Base-by-base conservation (phyloP, 768 basidiomycete species). In the Pisolithus albus region DNA sequence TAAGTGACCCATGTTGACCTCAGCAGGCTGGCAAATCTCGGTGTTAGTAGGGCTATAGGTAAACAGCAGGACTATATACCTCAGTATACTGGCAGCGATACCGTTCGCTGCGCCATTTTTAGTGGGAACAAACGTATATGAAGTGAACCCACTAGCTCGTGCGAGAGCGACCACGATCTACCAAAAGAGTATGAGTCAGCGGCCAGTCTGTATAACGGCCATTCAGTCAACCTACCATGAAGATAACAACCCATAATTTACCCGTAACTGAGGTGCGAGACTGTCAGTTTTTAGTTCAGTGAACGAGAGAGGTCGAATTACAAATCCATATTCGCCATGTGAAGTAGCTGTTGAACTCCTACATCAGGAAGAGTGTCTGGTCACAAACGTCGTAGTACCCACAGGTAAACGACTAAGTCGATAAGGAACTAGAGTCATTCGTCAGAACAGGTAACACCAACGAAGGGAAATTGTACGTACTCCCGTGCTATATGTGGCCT, bases 251-350 rank as follows among this genome's bases (percentile, higher is more conserved):
- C 39, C 41, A 49, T 18, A 13, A 15, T 23, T 44, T 48, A 23
- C 34, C 10, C 8, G 43, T 44, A 28, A 53, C 52, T 53, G 26
- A 9, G 18, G 13, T 4, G 34, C 16, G 8, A 8, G 13, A 28
- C 6, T 7, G 8, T 39, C n/a, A 40, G 23, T 18, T 30, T 24
- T 3, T 19, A 2, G 15, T 32, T 32, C 30, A 3, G 11, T 7
- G 26, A 11, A 24, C 8, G 8, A 7, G 8, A 11, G 23, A 3
- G 43, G 2, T 24, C 18, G 9, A 41, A 10, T 23, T 21, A 53
- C 52, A 53, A 18, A 8, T 45, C 47, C 47, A 53, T 45, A 53
- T 49, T 18, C 52, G 44, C 52, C 52, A 53, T 11, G 47, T 49
- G 34, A 53, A 53, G 37, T 53, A 53, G 7, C 52, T 53, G 43